Percentiles rank a stretch among this genome's conserved stretches.
These are phyloP conservation scores for Crucihimalaya himalaica DNA, from an alignment of 345 rosid species.

Conservation along the genomic window DNA sequence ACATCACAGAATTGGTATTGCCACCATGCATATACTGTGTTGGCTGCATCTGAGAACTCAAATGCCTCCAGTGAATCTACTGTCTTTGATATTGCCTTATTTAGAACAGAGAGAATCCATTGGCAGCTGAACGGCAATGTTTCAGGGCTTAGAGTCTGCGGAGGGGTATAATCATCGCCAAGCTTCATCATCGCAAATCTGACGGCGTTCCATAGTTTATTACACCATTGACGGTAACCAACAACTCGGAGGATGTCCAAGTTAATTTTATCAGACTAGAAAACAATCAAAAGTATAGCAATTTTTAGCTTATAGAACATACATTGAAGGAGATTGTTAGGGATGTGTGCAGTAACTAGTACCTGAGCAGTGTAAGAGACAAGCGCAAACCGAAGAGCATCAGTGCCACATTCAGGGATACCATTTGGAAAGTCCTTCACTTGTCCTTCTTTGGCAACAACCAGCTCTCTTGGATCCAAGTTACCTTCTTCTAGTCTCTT, in stretches of 20 bases:
- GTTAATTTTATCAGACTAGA: conserved; percentile 92
- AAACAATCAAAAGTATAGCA: conserved; percentile 16
- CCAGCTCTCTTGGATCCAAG: conserved; percentile 70
- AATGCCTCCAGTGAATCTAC: conserved; percentile 58
- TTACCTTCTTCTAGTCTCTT: conserved; percentile 83
- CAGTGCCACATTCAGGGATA: conserved; percentile 95
- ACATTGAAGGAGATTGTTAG: neutral
- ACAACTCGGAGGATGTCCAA: conserved; percentile 93
- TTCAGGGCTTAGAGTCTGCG: conserved; percentile 43
- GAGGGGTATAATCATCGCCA: conserved; percentile 66
- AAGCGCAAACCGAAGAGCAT: conserved; percentile 97
- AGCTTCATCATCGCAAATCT: conserved; percentile 95
- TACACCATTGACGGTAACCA: conserved; percentile 99
- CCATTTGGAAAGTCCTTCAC: conserved; percentile 83
- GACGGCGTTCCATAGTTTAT: conserved; percentile 96
- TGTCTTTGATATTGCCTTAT: conserved; percentile 68
- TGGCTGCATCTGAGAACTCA: conserved; percentile 83
- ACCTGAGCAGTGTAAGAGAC: conserved; percentile 97
- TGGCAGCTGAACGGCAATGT: conserved; percentile 79
- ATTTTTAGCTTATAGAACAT: conserved; percentile 17
- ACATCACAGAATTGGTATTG: conserved; percentile 95
- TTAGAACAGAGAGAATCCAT: conserved; percentile 86
- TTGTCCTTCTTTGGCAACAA: conserved; percentile 80
- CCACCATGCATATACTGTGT: conserved; percentile 90
- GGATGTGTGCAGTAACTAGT: conserved; percentile 25